A percentile compares a stretch with the other conserved stretches of the same genome.
phyloP scores from a whole-genome alignment of 495 filamentous ascomycete species.

The Aspergillus heteromorphus region DNA sequence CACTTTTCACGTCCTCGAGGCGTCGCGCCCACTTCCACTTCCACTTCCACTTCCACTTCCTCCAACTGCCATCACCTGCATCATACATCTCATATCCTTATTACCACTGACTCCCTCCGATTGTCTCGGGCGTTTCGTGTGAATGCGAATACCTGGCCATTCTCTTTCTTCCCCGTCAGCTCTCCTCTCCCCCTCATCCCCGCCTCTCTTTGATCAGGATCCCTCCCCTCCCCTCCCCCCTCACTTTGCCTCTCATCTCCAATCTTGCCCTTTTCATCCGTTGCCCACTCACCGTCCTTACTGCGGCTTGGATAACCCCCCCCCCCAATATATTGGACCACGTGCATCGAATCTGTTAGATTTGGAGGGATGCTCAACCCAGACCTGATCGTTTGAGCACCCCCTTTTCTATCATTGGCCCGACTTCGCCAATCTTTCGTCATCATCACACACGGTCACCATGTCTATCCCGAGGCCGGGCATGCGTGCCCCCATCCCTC shows the following conservation, averaged over 20 bases:
- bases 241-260: background rate
- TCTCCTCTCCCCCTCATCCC: background rate
- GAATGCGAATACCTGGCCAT: background rate
- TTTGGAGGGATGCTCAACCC: background rate
- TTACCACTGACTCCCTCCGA: background rate
- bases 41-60: background rate
- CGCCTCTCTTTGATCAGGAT: too few species aligned
- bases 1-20: conserved; percentile 11
- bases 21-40: conserved; percentile 3
- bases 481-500: conserved; percentile 30
- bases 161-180: too few species aligned
- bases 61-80: background rate
- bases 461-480: conserved; percentile 31
- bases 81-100: too few species aligned
- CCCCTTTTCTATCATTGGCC: background rate
- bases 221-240: background rate
- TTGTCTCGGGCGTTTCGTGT: too few species aligned
- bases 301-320: background rate
- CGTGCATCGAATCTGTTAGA: background rate
- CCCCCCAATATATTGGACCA: background rate
- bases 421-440: background rate
- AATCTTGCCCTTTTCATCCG: background rate
- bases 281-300: background rate
- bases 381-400: background rate
- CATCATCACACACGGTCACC: background rate